Evolutionary conservation across 495 filamentous ascomycete species (phyloP).

Genomic region (Cryomyces minteri): DNA sequence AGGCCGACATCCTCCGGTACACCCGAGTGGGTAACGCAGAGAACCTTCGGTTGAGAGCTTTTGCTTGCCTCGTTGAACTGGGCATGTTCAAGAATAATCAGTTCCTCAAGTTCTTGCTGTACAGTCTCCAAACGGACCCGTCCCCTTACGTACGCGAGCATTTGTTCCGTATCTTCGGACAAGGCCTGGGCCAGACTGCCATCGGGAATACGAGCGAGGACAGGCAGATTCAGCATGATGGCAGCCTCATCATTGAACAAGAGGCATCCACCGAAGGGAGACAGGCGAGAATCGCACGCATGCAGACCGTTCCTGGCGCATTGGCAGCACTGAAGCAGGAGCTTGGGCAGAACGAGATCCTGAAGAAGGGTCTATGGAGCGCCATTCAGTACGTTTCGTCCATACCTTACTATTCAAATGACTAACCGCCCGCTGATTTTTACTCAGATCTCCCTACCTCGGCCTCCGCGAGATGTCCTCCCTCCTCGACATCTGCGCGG

Average conservation of each 20-base stretch:
- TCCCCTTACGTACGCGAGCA: constrained; percentile 63
- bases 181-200: constrained; percentile 61
- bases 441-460: constrained; percentile 38
- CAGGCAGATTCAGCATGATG: constrained; percentile 23
- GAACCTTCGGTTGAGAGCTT: constrained; percentile 63
- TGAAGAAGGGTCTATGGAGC: constrained; percentile 60
- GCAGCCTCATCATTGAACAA: constrained; percentile 60
- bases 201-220: constrained; percentile 38
- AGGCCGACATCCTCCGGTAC: constrained; percentile 62
- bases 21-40: constrained; percentile 61
- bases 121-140: constrained; percentile 51
- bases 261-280: constrained; percentile 48
- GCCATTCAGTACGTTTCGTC: constrained; percentile 28
- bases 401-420: not conserved
- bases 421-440: not conserved
- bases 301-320: constrained; percentile 58
- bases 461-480: constrained; percentile 56
- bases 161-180: constrained; percentile 47
- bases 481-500: constrained; percentile 53
- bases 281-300: constrained; percentile 50
- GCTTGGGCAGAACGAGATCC: constrained; percentile 34
- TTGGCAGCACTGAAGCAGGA: constrained; percentile 57
- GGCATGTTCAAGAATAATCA: constrained; percentile 44
- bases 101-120: constrained; percentile 52
- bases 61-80: constrained; percentile 61